Conservation (phyloP, 2,329 filamentous ascomycete genomes). For the Aspergillus ibericus region DNA sequence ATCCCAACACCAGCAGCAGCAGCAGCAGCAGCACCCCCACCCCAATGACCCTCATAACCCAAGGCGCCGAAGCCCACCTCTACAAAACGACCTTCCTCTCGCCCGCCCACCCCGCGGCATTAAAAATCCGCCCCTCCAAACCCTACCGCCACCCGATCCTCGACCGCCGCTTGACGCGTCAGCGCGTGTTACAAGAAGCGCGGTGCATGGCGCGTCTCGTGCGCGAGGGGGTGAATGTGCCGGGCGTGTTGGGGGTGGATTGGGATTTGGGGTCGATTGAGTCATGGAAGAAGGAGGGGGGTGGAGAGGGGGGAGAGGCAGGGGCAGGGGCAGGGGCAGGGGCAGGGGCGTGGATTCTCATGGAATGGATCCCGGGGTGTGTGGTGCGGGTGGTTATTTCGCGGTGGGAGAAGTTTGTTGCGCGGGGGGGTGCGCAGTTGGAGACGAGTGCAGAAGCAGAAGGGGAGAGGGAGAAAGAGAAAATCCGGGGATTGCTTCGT, state of each 20-base stretch:
- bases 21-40: conserved; percentile 43
- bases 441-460: conserved; percentile 34
- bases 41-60: conserved; percentile 71
- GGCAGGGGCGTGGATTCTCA: conserved; percentile 75
- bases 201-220: conserved; percentile 77
- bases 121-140: conserved; percentile 91
- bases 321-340: conserved; percentile 58
- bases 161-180: conserved; percentile 80
- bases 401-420: conserved; percentile 60
- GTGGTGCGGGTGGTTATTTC: conserved; percentile 72
- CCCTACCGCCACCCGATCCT: conserved; percentile 88
- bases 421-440: too few species aligned
- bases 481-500: conserved; percentile 64
- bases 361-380: conserved; percentile 79
- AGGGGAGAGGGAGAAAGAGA: conserved; percentile 46
- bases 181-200: conserved; percentile 85
- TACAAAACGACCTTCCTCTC: conserved; percentile 82
- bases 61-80: conserved; percentile 93
- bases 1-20: too few species aligned
- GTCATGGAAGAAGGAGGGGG: neutral
- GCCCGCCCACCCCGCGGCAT: conserved; percentile 67
- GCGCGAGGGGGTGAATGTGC: conserved; percentile 77
- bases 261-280: conserved; percentile 43
- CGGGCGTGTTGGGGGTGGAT: conserved; percentile 71
- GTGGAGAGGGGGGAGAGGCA: conserved; percentile 53